These are phyloP conservation scores for Aspergillus biplanus DNA, from an alignment of 495 filamentous ascomycete species.

Conservation along the genomic window DNA sequence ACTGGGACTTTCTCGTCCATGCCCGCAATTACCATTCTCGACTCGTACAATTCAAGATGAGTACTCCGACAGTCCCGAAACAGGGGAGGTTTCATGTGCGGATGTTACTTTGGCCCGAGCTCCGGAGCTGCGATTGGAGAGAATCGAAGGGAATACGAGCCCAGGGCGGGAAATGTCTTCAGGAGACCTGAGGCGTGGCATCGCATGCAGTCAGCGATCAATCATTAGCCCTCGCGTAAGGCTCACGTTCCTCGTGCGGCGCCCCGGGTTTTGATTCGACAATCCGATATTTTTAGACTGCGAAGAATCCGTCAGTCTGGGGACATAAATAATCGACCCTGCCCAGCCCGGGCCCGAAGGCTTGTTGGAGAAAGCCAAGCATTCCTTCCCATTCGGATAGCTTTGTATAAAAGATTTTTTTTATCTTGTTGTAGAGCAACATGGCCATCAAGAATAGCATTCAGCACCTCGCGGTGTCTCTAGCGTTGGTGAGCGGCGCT, in stretches of 20 bases:
- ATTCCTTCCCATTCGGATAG: background rate
- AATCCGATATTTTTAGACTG: background rate
- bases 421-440: background rate
- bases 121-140: background rate
- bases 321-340: background rate
- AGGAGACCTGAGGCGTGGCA: no score
- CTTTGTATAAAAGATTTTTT: background rate
- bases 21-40: no score
- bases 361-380: background rate
- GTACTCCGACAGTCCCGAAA: background rate
- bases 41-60: no score
- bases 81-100: background rate
- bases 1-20: no score
- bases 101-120: background rate
- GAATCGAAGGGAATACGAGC: background rate
- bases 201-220: no score
- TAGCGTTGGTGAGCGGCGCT: constrained; percentile 18
- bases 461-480: background rate
- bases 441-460: background rate
- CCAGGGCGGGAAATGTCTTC: background rate
- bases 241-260: background rate
- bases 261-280: background rate
- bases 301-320: background rate
- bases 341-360: background rate
- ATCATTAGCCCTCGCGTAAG: no score